phyloP scores from a whole-genome alignment of 2,329 filamentous ascomycete genomes.

The Paecilomyces niveus region DNA sequence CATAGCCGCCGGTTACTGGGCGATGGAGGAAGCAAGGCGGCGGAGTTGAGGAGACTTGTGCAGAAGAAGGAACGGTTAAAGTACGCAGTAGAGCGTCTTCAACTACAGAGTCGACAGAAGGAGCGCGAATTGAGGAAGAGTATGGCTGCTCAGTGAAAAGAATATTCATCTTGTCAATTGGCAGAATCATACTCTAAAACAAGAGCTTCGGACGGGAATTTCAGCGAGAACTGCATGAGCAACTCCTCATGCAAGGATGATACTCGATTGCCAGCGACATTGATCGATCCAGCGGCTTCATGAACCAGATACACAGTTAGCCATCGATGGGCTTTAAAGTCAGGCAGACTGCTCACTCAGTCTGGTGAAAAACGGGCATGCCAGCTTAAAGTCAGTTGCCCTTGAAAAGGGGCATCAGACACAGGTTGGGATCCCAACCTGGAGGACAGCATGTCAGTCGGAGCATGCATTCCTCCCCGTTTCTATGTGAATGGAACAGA shows the following conservation, averaged over 20 bases:
- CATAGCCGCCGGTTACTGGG: neutral
- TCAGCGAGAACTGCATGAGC: neutral
- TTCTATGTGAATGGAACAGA: neutral
- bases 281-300: neutral
- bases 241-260: neutral
- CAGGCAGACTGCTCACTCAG: neutral
- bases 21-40: slow-evolving; percentile 38
- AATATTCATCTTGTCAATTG: neutral
- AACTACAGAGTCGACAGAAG: slow-evolving; percentile 75
- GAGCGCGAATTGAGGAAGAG: slow-evolving; percentile 67
- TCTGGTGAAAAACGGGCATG: neutral
- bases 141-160: slow-evolving; percentile 50
- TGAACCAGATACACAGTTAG: neutral
- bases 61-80: slow-evolving; percentile 80
- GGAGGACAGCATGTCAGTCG: no score
- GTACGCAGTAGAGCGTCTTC: slow-evolving; percentile 78
- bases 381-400: neutral
- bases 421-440: no score
- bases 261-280: neutral
- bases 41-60: slow-evolving; percentile 59
- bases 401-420: neutral
- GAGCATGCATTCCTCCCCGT: neutral
- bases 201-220: neutral
- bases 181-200: neutral
- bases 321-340: neutral